phyloP scores from a whole-genome alignment of 2,329 filamentous ascomycete species.

The Cordyceps pruinosa region DNA sequence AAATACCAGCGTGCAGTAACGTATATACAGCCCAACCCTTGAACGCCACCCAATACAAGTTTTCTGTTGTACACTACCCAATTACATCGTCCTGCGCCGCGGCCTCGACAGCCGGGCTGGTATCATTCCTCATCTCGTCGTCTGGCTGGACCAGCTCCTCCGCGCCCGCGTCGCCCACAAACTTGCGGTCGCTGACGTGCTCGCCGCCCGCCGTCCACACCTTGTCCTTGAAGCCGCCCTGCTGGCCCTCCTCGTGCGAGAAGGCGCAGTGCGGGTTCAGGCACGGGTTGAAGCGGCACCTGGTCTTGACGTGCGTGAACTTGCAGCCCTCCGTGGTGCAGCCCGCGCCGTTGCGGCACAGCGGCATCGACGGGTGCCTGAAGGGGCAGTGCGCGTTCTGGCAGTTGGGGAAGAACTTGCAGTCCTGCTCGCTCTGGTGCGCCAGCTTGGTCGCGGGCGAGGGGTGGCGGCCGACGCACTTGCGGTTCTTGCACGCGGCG shows the following conservation, averaged over 20 bases:
- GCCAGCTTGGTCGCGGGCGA: conserved; percentile 75
- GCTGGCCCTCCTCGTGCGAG: conserved; percentile 87
- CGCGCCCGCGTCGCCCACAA: conserved; percentile 61
- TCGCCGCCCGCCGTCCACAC: conserved; percentile 75
- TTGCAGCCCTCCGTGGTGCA: conserved; percentile 78
- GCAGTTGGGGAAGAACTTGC: conserved; percentile 88
- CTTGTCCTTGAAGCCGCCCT: conserved; percentile 78
- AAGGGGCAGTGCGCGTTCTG: conserved; percentile 83
- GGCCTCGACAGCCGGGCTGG: conserved; percentile 32
- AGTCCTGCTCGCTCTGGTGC: conserved; percentile 78
- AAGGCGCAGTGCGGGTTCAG: conserved; percentile 82
- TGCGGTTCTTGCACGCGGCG: conserved; percentile 89
- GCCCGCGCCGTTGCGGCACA: conserved; percentile 86
- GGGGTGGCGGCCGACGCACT: conserved; percentile 86
- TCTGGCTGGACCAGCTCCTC: conserved; percentile 69
- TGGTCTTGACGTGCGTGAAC: conserved; percentile 77
- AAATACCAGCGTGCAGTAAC: background rate
- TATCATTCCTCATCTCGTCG: conserved; percentile 24
- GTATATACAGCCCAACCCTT: conserved; percentile 16
- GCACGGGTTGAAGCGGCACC: conserved; percentile 89
- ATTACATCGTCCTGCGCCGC: conserved; percentile 35
- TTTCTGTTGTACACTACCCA: conserved; percentile 19
- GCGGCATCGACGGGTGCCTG: conserved; percentile 77
- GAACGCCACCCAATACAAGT: conserved; percentile 12
- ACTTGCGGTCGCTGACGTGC: conserved; percentile 84